Base-by-base conservation (phyloP, 1,139 yeast genomes). In the Candida sp. region DNA sequence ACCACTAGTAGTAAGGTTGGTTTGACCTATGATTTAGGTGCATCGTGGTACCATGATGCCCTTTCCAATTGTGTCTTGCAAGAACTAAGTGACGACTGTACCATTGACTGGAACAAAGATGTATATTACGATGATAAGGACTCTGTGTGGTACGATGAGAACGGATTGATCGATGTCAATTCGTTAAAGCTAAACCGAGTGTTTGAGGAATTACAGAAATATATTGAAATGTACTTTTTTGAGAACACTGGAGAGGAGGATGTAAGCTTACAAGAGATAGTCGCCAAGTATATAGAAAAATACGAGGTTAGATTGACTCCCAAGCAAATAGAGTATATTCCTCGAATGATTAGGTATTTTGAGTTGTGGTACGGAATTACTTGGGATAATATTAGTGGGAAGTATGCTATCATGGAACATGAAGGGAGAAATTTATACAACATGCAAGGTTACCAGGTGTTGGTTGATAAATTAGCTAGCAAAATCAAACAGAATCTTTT, bases 1-100 rank as follows among this genome's bases (percentile, higher is more conserved):
- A 50, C 57, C 19, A 49, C 54, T 1, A 55, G 57, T 36, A 66
- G 73, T 11, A 61, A 61, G 41, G 44, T 67, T 8, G 76, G 75
- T 1, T 54, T 56, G 22, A 44, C 54, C 5, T 84, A 84, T 56
- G 97, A 89, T 60, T 52, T 88, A 21, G 97, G 97, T 0, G 96
- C 95, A 0, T 79, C 91, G 4, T 89, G 97, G 97, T 85, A 86
- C 54, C 97, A 89, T 58, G 96, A 88, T 54, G 80, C 89, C 0
- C 64, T 88, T 40, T 72, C 77, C 36, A 89, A 89, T 56, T 73
- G 73, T 5, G 70, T 86, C 6, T 60, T 73, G 35, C 49, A 58
- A 33, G 68, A 69, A 32, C 54, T 68, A n/a, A 43, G 61, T 5
- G 55, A 51, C 2, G 61, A 56, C 2, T 46, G 48, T 12, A 55